Evolutionary conservation across 2,329 filamentous ascomycete genomes (phyloP), one percentile per base, ranked within the genome.

Genomic region (Fusarium staphyleae): DNA sequence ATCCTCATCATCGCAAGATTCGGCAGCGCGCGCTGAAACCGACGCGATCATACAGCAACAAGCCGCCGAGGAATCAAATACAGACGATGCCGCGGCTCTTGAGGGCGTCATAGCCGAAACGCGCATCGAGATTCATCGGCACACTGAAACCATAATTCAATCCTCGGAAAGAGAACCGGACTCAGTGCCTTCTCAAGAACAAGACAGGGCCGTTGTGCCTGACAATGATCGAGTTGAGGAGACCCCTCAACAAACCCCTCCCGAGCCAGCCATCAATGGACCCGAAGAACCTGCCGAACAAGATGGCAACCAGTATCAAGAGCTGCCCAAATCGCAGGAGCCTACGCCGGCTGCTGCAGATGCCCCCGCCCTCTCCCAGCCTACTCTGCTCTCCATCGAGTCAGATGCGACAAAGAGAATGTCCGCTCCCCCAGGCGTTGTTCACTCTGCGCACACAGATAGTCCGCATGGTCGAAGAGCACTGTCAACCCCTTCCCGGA

Each of bases 71-170:
- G 41, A 57, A 14, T 13, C 29, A 1, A 2, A 7, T 4, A 10
- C 6, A 10, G 37, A 42, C 2, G 39, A 45, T 10, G 42, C 33
- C 11, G n/a, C 33, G 15, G 33, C 26, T 24, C 14, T 15, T 4
- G 51, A 32, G 6, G 40, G 42, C 2, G 19, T 12, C 3, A 29
- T 45, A 4, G 47, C 32, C 18, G 48, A 48, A 30, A 42, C 37
- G 15, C 58, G 54, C 24, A 28, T 59, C 28, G 49, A 61, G 34
- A 47, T 55, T 22, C 30, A 52, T 24, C 46, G 60, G 26, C 39
- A 60, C n/a, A 48, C 29, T 5, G 58, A 61, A 24, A 61, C 54
- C 10, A 45, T 61, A 14, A 30, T 62, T n/a, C 57, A 62, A n/a
- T 61, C 58, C 4, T 62, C 57, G 7, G 58, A 61, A 32, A 62